A percentile compares a stretch with the other conserved stretches of the same genome.
phyloP scores from a whole-genome alignment of 257 asterid species.

The Solanum infundibuliforme region DNA sequence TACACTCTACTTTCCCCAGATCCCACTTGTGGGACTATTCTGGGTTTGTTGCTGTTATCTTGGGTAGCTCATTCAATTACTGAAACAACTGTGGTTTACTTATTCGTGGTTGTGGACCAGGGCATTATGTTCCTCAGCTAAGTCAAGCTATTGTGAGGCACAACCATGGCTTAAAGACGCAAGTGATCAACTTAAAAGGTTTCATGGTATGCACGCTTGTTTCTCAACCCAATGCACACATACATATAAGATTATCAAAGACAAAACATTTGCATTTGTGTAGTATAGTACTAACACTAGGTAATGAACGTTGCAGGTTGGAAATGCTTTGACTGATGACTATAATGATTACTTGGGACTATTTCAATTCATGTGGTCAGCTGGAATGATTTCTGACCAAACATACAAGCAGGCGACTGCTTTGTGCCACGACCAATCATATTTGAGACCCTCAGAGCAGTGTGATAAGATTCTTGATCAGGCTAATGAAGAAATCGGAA shows the following conservation, averaged over 20 bases:
- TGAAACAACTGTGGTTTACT: not conserved
- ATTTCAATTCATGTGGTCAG: slow-evolving; percentile 80
- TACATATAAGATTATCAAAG: not conserved
- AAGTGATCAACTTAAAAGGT: slow-evolving; percentile 69
- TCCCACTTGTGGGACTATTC: not conserved
- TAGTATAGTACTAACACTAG: not conserved
- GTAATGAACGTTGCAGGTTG: slow-evolving; percentile 45
- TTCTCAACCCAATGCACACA: not conserved
- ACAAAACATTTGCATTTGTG: not conserved
- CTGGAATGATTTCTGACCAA: slow-evolving; percentile 91
- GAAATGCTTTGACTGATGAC: slow-evolving; percentile 89
- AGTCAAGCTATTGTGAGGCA: slow-evolving; percentile 74
- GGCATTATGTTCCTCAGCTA: slow-evolving; percentile 95
- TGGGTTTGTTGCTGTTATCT: not conserved
- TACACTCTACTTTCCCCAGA: not conserved
- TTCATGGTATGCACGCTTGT: slow-evolving; percentile 52
- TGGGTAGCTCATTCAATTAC: not conserved
- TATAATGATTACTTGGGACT: slow-evolving; percentile 74
- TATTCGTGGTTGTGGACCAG: slow-evolving; percentile 23
- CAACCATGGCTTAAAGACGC: slow-evolving; percentile 37
- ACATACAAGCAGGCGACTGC: slow-evolving; percentile 66
- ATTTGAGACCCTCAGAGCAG: slow-evolving; percentile 28
- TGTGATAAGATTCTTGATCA: slow-evolving; percentile 43
- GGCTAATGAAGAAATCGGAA: slow-evolving; percentile 68
- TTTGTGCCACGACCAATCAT: slow-evolving; percentile 47